phyloP scores from a whole-genome alignment of 1,284 basidiomycete genomes.

The Ganoderma boninense region DNA sequence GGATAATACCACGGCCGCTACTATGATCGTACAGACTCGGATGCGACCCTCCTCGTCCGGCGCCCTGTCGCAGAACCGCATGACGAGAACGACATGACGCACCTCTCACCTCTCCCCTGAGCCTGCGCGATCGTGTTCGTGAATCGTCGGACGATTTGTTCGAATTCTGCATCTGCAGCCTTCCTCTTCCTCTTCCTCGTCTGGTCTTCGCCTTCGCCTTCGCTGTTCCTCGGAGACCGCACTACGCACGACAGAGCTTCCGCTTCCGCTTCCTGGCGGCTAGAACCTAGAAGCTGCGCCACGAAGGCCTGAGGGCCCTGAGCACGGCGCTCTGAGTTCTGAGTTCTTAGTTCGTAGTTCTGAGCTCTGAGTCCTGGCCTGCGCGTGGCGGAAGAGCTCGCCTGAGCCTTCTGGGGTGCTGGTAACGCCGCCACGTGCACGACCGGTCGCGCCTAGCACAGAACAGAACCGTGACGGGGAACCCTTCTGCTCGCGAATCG shows the following conservation, averaged over 20 bases:
- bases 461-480: background rate
- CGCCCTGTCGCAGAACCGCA: background rate
- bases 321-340: no score
- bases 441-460: no score
- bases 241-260: background rate
- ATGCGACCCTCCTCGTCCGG: background rate
- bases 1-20: no score
- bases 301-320: no score
- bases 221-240: background rate
- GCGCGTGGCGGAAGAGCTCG: no score
- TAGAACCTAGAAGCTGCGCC: no score
- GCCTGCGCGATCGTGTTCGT: background rate
- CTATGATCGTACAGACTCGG: no score
- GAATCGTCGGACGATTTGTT: no score
- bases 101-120: background rate
- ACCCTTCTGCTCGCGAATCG: background rate
- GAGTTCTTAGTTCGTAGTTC: no score
- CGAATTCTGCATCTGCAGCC: no score
- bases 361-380: no score
- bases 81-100: background rate
- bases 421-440: background rate
- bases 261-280: background rate
- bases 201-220: background rate
- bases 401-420: no score
- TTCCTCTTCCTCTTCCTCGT: background rate